phyloP scores from a whole-genome alignment of 2,329 filamentous ascomycete genomes.

The Apiospora malaysiana region DNA sequence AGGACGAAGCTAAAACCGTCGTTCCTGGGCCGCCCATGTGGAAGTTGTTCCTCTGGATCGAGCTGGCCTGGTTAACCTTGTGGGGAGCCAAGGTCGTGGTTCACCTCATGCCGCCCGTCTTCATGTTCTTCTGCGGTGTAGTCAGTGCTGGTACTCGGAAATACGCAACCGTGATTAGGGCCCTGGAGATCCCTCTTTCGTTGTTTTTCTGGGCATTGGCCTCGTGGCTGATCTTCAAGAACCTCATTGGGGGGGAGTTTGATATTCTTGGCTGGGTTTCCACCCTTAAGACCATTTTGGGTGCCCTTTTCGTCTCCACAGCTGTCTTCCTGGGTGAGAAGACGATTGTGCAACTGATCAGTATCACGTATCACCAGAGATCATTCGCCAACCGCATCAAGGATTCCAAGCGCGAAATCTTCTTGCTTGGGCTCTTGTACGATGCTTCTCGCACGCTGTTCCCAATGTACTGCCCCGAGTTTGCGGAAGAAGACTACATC shows the following conservation, averaged over 20 bases:
- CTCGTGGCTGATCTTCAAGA: slow-evolving; percentile 66
- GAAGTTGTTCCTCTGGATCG: slow-evolving; percentile 71
- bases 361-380: slow-evolving; percentile 83
- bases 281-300: slow-evolving; percentile 69
- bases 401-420: slow-evolving; percentile 85
- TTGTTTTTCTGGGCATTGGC: slow-evolving; percentile 73
- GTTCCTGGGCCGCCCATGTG: slow-evolving; percentile 57
- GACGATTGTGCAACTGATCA: slow-evolving; percentile 80
- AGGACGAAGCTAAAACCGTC: slow-evolving; percentile 30
- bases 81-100: slow-evolving; percentile 72
- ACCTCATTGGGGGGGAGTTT: slow-evolving; percentile 49
- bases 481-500: slow-evolving; percentile 87
- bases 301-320: slow-evolving; percentile 70
- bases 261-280: slow-evolving; percentile 57
- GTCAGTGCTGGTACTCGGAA: slow-evolving; percentile 74
- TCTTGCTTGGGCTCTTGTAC: slow-evolving; percentile 82
- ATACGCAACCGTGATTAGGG: slow-evolving; percentile 69
- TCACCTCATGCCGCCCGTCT: slow-evolving; percentile 63
- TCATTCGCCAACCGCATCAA: slow-evolving; percentile 85
- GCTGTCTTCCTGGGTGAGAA: slow-evolving; percentile 79
- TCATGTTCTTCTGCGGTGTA: slow-evolving; percentile 73
- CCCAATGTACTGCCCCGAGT: slow-evolving; percentile 90
- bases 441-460: slow-evolving; percentile 89
- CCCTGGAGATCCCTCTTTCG: slow-evolving; percentile 69
- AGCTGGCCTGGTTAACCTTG: slow-evolving; percentile 69